Conservation (phyloP, 2,329 filamentous ascomycete species). For the Endothia cerciana region DNA sequence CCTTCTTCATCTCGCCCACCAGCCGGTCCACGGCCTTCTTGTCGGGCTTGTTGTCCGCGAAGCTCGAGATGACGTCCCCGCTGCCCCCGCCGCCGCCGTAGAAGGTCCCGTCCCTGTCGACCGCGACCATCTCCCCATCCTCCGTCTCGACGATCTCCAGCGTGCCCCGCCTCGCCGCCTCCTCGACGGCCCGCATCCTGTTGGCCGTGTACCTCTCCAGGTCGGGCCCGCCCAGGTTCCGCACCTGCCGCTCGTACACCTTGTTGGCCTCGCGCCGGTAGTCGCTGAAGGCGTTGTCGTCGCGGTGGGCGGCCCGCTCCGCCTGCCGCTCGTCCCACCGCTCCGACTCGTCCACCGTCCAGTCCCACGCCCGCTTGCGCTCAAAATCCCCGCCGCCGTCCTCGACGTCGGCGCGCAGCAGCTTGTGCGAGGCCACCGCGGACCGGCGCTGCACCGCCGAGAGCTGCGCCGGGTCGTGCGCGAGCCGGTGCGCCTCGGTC, state of each 20-base stretch:
- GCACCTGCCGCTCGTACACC: slow-evolving; percentile 89
- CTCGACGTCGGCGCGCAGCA: slow-evolving; percentile 89
- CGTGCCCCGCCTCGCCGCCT: slow-evolving; percentile 80
- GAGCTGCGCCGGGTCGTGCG: slow-evolving; percentile 77
- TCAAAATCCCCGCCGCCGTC: slow-evolving; percentile 90
- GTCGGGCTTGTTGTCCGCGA: slow-evolving; percentile 83
- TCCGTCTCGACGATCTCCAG: slow-evolving; percentile 96
- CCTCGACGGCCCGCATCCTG: slow-evolving; percentile 83
- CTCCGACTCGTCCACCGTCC: slow-evolving; percentile 94
- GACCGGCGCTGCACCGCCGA: slow-evolving; percentile 81
- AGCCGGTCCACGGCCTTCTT: slow-evolving; percentile 86
- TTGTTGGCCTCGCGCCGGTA: slow-evolving; percentile 87
- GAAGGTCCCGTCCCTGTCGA: slow-evolving; percentile 89
- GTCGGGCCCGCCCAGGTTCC: slow-evolving; percentile 73
- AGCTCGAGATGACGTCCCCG: slow-evolving; percentile 79
- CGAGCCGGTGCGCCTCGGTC: slow-evolving; percentile 78
- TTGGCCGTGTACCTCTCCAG: slow-evolving; percentile 84
- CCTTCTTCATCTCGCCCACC: slow-evolving; percentile 83
- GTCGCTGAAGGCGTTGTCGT: slow-evolving; percentile 89
- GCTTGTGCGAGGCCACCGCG: slow-evolving; percentile 87
- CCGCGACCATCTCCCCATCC: slow-evolving; percentile 88
- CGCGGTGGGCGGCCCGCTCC: slow-evolving; percentile 79
- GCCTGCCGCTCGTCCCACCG: slow-evolving; percentile 89
- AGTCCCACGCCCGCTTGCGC: slow-evolving; percentile 97
- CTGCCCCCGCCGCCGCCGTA: slow-evolving; percentile 88